phyloP scores from a whole-genome alignment of 106 monocot genomes.

The Acorus gramineus region DNA sequence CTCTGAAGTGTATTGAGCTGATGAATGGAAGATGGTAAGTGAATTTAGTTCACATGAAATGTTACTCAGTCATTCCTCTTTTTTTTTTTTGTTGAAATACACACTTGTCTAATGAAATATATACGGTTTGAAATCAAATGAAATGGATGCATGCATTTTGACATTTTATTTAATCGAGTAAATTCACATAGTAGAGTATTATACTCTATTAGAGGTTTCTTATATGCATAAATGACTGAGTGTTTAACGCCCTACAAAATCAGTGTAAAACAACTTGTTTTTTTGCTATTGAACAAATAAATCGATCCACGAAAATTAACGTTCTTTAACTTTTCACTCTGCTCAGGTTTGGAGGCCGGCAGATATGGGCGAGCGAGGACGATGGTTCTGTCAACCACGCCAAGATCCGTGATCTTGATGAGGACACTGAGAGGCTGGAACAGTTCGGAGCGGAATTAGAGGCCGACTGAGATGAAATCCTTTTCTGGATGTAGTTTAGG shows the following conservation, averaged over 20 bases:
- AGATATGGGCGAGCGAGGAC: constrained; percentile 73
- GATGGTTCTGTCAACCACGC: constrained; percentile 77
- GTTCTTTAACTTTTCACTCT: background rate
- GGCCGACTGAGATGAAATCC: constrained; percentile 23
- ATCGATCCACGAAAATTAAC: too few relatives aligned
- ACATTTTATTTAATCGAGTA: too few relatives aligned
- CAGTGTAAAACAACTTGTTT: background rate
- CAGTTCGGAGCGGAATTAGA: constrained; percentile 85
- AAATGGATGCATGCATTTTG: too few relatives aligned
- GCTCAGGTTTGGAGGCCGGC: constrained; percentile 81
- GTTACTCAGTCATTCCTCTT: background rate
- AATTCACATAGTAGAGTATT: too few relatives aligned
- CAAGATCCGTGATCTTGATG: constrained; percentile 57
- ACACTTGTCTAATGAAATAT: background rate
- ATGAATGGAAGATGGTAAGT: constrained; percentile 98
- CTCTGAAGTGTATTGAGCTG: constrained; percentile 69
- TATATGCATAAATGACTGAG: too few relatives aligned
- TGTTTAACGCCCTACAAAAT: too few relatives aligned
- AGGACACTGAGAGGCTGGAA: constrained; percentile 63
- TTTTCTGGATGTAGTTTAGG: too few relatives aligned
- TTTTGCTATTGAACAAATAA: background rate
- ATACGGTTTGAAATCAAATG: too few relatives aligned
- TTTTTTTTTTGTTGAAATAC: background rate
- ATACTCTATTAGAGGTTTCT: too few relatives aligned
- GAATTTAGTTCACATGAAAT: too few relatives aligned